Evolutionary conservation across 768 basidiomycete genomes (phyloP), one percentile per base, ranked within the genome.

Genomic region (Hydnomerulius pinastri): DNA sequence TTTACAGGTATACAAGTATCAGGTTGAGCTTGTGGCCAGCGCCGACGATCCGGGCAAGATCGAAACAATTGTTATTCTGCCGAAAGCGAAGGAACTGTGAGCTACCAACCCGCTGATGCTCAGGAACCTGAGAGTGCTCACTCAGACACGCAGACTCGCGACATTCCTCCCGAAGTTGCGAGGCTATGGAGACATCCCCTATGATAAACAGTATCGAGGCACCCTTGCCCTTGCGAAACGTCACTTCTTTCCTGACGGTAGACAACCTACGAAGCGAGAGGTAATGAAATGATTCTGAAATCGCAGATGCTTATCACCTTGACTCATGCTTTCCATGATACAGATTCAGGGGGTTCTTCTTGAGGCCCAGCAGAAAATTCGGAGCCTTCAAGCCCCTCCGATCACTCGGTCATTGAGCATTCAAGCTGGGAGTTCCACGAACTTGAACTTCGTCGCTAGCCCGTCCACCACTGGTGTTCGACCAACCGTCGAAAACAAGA

Each of bases 141-240:
- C 39, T 12, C 29, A 10, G 7, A 7, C 33, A 35, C 17, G 49
- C 43, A 66, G 65, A 48, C 61, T 67, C 13, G 54, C 60, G 9
- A 42, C 56, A 4, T 65, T 67, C 35, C 58, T 66, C 44, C 65
- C 63, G 1, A 67, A 67, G 30, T 33, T 66, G 24, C 57, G 63
- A 39, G 66, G 63, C 25, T 67, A 63, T 12, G 65, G 63, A 7
- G 51, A 67, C 29, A 54, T 67, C 2, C 58, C 63, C 6, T 65
- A 65, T 11, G 56, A 58, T 12, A 46, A 54, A 38, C 55, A 67
- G 38, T 66, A 66, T 28, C 63, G 58, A 29, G 65, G 60, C 7
- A 59, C 63, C 4, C 54, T 67, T 8, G 65, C 65, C 3, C 41
- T 66, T 12, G 63, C 65, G 33, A 60, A 60, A 38, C 65, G 64